Evolutionary conservation across 805 yeast genomes (phyloP), one percentile per base, ranked within the genome.

Genomic region (Wickerhamiella kurtzmanii): DNA sequence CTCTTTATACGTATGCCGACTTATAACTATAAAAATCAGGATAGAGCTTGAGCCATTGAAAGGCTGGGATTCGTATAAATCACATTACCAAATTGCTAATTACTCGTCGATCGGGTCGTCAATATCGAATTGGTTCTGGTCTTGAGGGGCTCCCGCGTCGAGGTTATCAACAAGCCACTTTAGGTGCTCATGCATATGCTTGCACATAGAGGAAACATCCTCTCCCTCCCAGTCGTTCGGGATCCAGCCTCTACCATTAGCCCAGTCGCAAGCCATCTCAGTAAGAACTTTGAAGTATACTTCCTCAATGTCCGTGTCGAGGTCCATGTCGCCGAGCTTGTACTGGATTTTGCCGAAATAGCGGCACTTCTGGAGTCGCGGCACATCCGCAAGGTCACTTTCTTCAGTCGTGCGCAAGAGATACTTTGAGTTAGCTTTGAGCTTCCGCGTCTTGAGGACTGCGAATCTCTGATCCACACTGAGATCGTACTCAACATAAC

Each of bases 401-500:
- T 20, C 25, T 16, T 35, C 35, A 6, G 25, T 16, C 35, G 40
- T 35, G 22, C 43, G n/a, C 19, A 40, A 22, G 8, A 3, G 15
- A 8, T 35, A 25, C 11, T 25, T 25, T 6, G 9, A 6, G 11
- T 25, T 25, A 6, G 32, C 32, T 11, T 25, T 25, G 32, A 25
- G 9, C 15, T 41, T 43, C 13, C 15, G 38, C 35, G 17, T 13
- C n/a, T 35, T 28, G 20, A 21, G 9, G 32, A 50, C 46, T 15
- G 17, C 16, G 18, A 28, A 36, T 2, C 21, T 32, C 41, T 65
- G 75, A 60, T 82, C 89, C 41, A 73, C 73, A n/a, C 69, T 61
- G 2, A 86, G 84, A 56, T 79, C 76, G 51, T 66, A 74, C 59
- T 82, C 92, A 3, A 81, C 79, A 84, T 82, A 82, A 16, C 41